Evolutionary conservation across 106 monocot genomes (phyloP).

Genomic region (Acanthochlamys bracteata): DNA sequence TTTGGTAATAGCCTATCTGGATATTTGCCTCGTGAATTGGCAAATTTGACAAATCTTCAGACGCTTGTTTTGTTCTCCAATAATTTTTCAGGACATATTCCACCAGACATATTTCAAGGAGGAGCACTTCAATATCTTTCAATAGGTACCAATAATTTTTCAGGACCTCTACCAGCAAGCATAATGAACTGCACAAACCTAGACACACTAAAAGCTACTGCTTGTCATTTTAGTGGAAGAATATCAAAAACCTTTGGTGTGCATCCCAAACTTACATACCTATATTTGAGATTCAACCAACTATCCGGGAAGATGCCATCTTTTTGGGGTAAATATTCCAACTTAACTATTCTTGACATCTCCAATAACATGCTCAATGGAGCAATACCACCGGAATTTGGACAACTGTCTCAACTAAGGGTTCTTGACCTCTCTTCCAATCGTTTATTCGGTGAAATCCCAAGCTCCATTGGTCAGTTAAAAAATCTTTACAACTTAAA

Average conservation of each 20-base stretch:
- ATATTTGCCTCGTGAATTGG: slow-evolving; percentile 9
- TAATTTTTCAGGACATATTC: slow-evolving; percentile 1
- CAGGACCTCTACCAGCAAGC: slow-evolving; percentile 14
- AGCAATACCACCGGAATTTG: slow-evolving; percentile 22
- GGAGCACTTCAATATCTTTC: background rate
- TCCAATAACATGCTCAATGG: slow-evolving; percentile 30
- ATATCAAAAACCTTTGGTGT: slow-evolving; percentile 22
- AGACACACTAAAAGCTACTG: slow-evolving; percentile 4
- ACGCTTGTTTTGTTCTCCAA: background rate
- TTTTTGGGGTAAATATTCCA: slow-evolving; percentile 26
- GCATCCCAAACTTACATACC: slow-evolving; percentile 23
- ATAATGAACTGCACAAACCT: slow-evolving; percentile 15
- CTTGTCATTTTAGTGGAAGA: slow-evolving; percentile 13
- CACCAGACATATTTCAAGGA: background rate
- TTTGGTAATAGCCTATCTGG: slow-evolving; percentile 11
- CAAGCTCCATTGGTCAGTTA: slow-evolving; percentile 13
- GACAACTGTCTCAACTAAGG: slow-evolving; percentile 8
- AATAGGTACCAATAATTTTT: background rate
- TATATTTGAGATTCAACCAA: slow-evolving; percentile 28
- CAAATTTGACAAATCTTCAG: background rate
- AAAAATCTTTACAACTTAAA: slow-evolving; percentile 8
- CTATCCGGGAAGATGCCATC: slow-evolving; percentile 28
- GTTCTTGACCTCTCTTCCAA: slow-evolving; percentile 31
- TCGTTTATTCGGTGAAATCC: slow-evolving; percentile 20
- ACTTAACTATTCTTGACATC: slow-evolving; percentile 22